Evolutionary conservation across 495 filamentous ascomycete genomes (phyloP), one percentile per base, ranked within the genome.

Genomic region (Aspergillus incahuasiensis): DNA sequence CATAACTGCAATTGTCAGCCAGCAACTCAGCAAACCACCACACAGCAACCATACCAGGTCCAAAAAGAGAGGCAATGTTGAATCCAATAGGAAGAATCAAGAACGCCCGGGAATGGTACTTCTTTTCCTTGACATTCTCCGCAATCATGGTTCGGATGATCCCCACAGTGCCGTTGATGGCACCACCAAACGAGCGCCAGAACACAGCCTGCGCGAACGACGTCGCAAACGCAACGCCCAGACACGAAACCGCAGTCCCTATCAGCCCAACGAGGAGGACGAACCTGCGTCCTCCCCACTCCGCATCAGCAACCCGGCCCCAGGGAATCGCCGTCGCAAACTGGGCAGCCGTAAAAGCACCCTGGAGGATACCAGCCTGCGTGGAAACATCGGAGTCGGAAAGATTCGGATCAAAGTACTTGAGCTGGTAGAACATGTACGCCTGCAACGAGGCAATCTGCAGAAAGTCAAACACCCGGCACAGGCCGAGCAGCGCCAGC

Each of bases 261-360:
- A 83, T 48, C 20, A 94, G 68, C 12, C 89, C 90, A 48, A 92
- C 82, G 55, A 94, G 64, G 60, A 95, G 72, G 38, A 92, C 87
- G 28, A 83, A 86, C 67, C 90, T 91, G 20, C 90, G 79, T 11
- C 90, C 90, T 40, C 82, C 80, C 67, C 76, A 76, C 48, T 82
- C 79, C 3, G 83, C 82, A 69, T 94, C 89, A 2, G 89, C 86
- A 24, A 87, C 71, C 1, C 86, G 79, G 5, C 90, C 90, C 90
- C 90, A 94, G 20, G 89, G 65, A 67, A 95, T 89, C n/a, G 87
- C 88, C 1, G 90, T 92, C 22, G 89, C 75, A 67, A 91, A 91
- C 72, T 95, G 90, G 6, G 88, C 87, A 6, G 85, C 87, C 0
- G 89, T 89, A 65, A 94, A 95, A 56, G 82, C 82, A 32, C 86